Base-by-base conservation (phyloP, 169 alveolate genomes). In the Amoebophrya sp. region DNA sequence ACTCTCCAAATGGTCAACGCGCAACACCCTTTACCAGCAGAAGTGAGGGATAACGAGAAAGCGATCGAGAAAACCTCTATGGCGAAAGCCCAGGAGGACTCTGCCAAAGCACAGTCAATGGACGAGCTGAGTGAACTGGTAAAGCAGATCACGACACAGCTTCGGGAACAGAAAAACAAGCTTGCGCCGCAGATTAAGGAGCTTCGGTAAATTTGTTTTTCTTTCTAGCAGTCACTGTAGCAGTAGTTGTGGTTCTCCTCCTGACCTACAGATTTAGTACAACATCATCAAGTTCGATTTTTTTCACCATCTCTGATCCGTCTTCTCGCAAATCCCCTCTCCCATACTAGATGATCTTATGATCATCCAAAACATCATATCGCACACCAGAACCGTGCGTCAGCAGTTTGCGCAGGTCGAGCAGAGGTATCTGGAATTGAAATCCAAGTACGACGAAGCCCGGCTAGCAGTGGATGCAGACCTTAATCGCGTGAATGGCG, bases 181-280 rank as follows among this genome's bases (percentile, higher is more conserved):
- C 83, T 65, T 26, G 83, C 83, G 83, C 83, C 83, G 36, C 83
- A 65, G 33, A 65, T 65, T 36, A 65, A 65, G 83, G 83, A 65
- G 33, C 83, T 65, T 0, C 2, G 83, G 83, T 65, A 65, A 29
- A 65, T 26, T n/a, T n/a, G n/a, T n/a, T n/a, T n/a, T n/a, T n/a
- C n/a, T n/a, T n/a, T n/a, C n/a, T n/a, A n/a, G n/a, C n/a, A n/a
- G n/a, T n/a, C n/a, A n/a, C n/a, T n/a, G n/a, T n/a, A n/a, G n/a
- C n/a, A n/a, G n/a, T n/a, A n/a, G n/a, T n/a, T n/a, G n/a, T n/a
- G n/a, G n/a, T n/a, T n/a, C n/a, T n/a, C n/a, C n/a, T n/a, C n/a
- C n/a, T n/a, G n/a, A n/a, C n/a, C n/a, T n/a, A n/a, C n/a, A n/a
- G n/a, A n/a, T n/a, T n/a, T n/a, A n/a, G n/a, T n/a, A n/a, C n/a